Conservation (phyloP, 2,329 filamentous ascomycete genomes). For the Colletotrichum gloeosporioides region DNA sequence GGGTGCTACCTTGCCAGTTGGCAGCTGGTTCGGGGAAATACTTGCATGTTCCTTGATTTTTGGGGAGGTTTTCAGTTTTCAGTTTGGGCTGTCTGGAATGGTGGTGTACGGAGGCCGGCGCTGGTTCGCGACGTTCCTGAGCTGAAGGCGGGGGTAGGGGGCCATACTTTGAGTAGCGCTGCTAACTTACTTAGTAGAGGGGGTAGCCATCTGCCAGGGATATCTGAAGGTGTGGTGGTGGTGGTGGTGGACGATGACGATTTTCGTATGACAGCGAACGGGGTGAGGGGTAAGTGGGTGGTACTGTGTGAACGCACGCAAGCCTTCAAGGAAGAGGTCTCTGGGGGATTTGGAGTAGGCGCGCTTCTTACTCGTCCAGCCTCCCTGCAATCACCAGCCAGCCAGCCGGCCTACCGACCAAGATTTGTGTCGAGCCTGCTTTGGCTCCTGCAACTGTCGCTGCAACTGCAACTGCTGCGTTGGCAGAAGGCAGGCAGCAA, state of each 20-base stretch:
- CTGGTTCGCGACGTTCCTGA: slow-evolving; percentile 21
- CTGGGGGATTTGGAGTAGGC: slow-evolving; percentile 6
- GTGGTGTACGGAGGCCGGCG: slow-evolving; percentile 10
- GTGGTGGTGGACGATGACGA: not conserved
- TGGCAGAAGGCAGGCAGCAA: not conserved
- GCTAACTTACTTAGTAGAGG: not conserved
- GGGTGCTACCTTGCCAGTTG: not conserved
- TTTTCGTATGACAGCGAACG: not conserved
- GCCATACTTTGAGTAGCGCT: not conserved
- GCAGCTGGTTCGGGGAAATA: slow-evolving; percentile 5
- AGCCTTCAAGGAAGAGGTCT: not conserved
- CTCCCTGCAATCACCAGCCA: slow-evolving; percentile 13
- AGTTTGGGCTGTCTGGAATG: not conserved
- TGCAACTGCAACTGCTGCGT: slow-evolving; percentile 8
- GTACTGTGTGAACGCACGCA: not conserved
- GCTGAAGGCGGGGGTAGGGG: not conserved
- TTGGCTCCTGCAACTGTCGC: not conserved
- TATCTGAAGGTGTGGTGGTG: not conserved
- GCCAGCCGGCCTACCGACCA: not conserved
- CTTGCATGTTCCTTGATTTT: slow-evolving; percentile 1
- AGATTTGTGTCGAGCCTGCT: not conserved
- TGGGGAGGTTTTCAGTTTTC: not conserved
- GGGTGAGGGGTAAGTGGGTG: not conserved
- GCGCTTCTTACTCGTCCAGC: slow-evolving; percentile 20
- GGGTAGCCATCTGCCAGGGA: not conserved